A percentile compares a stretch with the other conserved stretches of the same genome.
These are phyloP conservation scores for Patellifolia procumbens DNA, from an alignment of 179 eudicot genomes.

Conservation along the genomic window DNA sequence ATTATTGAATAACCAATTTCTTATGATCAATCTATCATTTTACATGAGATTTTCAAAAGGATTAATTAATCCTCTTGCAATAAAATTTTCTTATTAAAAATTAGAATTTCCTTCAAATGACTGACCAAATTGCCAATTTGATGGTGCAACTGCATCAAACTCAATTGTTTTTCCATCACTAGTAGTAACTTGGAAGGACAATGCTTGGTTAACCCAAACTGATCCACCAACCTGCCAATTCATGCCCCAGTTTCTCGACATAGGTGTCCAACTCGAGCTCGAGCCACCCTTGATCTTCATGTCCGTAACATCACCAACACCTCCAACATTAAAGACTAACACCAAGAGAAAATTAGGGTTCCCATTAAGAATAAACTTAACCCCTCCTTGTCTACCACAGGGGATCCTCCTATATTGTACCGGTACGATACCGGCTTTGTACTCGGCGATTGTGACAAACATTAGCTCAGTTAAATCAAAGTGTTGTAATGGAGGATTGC, in stretches of 20 bases:
- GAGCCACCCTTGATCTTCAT: slow-evolving; percentile 22
- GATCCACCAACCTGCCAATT: slow-evolving; percentile 14
- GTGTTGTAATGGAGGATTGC: slow-evolving; percentile 19
- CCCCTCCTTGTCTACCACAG: slow-evolving; percentile 18
- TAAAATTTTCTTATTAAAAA: neutral
- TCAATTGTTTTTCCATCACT: slow-evolving; percentile 16
- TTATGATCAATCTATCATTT: neutral
- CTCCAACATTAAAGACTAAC: slow-evolving; percentile 19
- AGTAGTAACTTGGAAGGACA: slow-evolving; percentile 20
- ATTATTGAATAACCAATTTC: neutral
- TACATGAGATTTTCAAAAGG: neutral
- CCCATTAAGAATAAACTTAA: slow-evolving; percentile 9
- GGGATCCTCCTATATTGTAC: slow-evolving; percentile 14
- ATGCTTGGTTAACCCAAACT: neutral
- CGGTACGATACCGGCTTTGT: slow-evolving; percentile 22
- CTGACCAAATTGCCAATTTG: slow-evolving; percentile 21
- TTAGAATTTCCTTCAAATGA: slow-evolving; percentile 20
- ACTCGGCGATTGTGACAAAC: slow-evolving; percentile 10
- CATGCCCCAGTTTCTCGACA: slow-evolving; percentile 30
- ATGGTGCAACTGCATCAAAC: slow-evolving; percentile 16
- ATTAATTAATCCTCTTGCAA: neutral
- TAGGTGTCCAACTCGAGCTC: neutral
- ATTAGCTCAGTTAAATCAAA: slow-evolving; percentile 21
- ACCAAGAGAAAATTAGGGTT: slow-evolving; percentile 21
- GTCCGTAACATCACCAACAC: slow-evolving; percentile 15